Evolutionary conservation across 345 rosid genomes (phyloP).

Genomic region (Citrus hindsii): DNA sequence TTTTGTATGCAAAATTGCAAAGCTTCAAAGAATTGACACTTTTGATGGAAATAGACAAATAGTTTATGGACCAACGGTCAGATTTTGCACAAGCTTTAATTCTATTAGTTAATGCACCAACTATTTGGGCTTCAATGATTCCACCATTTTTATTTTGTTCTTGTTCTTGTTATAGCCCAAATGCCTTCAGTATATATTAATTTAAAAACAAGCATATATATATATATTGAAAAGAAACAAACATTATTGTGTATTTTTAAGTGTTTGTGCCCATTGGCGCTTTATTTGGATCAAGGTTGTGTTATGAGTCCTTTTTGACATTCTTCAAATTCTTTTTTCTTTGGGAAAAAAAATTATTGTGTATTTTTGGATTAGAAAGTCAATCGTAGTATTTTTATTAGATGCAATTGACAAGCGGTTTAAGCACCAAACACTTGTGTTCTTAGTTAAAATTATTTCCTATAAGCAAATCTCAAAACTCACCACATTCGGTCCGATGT

Average conservation of each 20-base stretch:
- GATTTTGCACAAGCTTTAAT: neutral
- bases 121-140: neutral
- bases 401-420: too few species aligned
- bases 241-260: neutral
- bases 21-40: neutral
- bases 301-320: too few species aligned
- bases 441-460: too few species aligned
- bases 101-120: neutral
- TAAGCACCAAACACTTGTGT: too few species aligned
- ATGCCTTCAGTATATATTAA: neutral
- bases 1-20: neutral
- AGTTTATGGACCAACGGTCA: neutral
- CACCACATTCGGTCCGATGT: accelerated
- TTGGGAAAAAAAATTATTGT: too few species aligned
- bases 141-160: too few species aligned
- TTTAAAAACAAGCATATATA: neutral
- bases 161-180: neutral
- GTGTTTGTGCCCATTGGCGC: neutral
- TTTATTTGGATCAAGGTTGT: neutral
- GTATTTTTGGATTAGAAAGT: too few species aligned
- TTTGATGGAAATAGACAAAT: neutral
- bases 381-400: too few species aligned
- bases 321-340: too few species aligned
- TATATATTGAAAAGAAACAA: neutral
- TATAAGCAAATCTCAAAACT: too few species aligned